A percentile compares a stretch with the other conserved stretches of the same genome.
Conservation (phyloP, 2,329 filamentous ascomycete genomes). For the Hymenoscyphus fraxineus region DNA sequence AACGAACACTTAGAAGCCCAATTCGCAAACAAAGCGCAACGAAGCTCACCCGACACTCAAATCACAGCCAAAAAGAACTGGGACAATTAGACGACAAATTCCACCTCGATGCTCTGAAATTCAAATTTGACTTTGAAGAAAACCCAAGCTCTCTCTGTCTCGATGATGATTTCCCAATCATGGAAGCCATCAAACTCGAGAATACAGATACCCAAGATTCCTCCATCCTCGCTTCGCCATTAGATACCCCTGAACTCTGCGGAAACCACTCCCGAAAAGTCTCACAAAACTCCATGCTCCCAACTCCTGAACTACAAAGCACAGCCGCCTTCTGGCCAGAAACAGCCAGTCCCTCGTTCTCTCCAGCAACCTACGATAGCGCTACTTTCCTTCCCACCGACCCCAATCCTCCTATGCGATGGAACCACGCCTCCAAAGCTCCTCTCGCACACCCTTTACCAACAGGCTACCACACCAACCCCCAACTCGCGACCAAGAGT, state of each 20-base stretch:
- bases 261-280: slow-evolving; percentile 22
- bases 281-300: slow-evolving; percentile 22
- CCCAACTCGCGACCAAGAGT: slow-evolving; percentile 29
- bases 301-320: slow-evolving; percentile 27
- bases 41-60: slow-evolving; percentile 35
- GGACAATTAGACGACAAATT: slow-evolving; percentile 50
- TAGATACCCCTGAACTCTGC: slow-evolving; percentile 27
- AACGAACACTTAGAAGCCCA: slow-evolving; percentile 36
- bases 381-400: slow-evolving; percentile 10
- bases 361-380: slow-evolving; percentile 12
- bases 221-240: slow-evolving; percentile 24
- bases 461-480: slow-evolving; percentile 24
- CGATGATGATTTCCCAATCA: neutral
- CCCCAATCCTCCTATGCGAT: slow-evolving; percentile 29
- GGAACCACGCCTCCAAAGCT: slow-evolving; percentile 29
- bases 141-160: slow-evolving; percentile 42
- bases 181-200: neutral
- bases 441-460: slow-evolving; percentile 31
- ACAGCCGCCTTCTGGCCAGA: slow-evolving; percentile 27
- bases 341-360: slow-evolving; percentile 11
- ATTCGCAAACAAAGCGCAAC: slow-evolving; percentile 37
- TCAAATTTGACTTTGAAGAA: slow-evolving; percentile 45
- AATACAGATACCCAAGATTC: slow-evolving; percentile 24
- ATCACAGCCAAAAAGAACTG: slow-evolving; percentile 43
- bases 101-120: slow-evolving; percentile 40